phyloP scores from a whole-genome alignment of 768 basidiomycete species.

The Boletus rubroflammeus region DNA sequence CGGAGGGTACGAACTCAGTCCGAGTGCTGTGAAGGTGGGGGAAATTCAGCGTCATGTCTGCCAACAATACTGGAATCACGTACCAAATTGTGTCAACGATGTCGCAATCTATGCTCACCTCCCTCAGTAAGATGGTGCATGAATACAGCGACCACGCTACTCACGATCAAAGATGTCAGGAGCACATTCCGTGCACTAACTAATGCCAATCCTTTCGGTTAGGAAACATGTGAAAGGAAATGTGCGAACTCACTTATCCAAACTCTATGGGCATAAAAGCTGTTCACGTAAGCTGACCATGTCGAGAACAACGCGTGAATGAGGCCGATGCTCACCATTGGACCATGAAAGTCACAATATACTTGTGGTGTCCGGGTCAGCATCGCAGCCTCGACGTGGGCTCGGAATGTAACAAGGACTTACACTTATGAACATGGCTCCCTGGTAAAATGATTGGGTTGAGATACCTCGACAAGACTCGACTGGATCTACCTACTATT shows the following conservation, averaged over 20 bases:
- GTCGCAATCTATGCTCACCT: neutral
- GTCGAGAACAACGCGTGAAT: neutral
- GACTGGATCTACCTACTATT: neutral
- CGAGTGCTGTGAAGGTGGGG: neutral
- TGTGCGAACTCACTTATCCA: slow-evolving; percentile 8
- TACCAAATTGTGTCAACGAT: slow-evolving; percentile 4
- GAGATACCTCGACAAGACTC: neutral
- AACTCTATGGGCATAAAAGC: slow-evolving; percentile 13
- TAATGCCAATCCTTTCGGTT: neutral
- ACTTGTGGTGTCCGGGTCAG: neutral
- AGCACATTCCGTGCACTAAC: slow-evolving; percentile 4
- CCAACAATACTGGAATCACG: neutral
- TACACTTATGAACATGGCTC: neutral
- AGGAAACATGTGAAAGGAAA: neutral
- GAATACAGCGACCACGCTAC: neutral
- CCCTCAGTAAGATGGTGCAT: neutral
- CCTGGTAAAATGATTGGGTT: neutral
- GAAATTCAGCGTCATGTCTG: neutral
- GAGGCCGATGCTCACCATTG: slow-evolving; percentile 4
- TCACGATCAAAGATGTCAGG: slow-evolving; percentile 7
- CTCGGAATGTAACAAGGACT: neutral
- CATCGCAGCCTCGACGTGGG: too few species aligned
- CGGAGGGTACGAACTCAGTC: slow-evolving; percentile 2
- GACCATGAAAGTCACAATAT: neutral
- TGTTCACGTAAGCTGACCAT: neutral